phyloP scores from a whole-genome alignment of 148 eudicot genomes.

The Vaccinium macrocarpon region DNA sequence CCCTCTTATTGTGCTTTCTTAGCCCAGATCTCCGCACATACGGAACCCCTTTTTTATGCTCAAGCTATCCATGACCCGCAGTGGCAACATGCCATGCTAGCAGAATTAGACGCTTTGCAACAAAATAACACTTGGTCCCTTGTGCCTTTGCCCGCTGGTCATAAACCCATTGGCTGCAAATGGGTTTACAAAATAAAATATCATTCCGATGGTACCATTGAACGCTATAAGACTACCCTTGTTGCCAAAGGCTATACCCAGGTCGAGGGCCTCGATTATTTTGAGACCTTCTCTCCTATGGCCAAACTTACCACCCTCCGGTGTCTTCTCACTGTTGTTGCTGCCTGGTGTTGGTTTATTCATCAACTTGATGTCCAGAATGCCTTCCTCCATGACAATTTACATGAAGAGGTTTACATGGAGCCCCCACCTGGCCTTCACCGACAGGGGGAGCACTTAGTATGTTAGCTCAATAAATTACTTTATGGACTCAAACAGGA shows the following conservation, averaged over 20 bases:
- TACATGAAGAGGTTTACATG: neutral
- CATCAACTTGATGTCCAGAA: neutral
- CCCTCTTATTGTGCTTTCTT: neutral
- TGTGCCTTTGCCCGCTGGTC: neutral
- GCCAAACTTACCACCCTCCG: neutral
- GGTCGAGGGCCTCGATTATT: neutral
- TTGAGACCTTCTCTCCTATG: neutral
- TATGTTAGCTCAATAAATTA: neutral
- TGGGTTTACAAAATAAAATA: neutral
- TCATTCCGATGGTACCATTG: neutral
- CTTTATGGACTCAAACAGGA: neutral
- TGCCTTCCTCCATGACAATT: neutral
- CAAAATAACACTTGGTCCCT: neutral
- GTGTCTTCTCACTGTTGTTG: neutral
- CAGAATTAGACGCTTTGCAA: neutral
- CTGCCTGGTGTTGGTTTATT: neutral
- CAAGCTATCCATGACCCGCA: neutral
- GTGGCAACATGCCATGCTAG: neutral
- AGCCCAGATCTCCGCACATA: neutral
- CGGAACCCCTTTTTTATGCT: neutral
- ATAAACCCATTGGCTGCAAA: constrained; percentile 1
- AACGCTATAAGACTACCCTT: neutral
- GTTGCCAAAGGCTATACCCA: neutral
- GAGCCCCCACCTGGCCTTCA: neutral
- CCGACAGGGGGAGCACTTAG: neutral